phyloP scores from a whole-genome alignment of 768 basidiomycete genomes.

The Tylopilus plumbeoviolaceoides region DNA sequence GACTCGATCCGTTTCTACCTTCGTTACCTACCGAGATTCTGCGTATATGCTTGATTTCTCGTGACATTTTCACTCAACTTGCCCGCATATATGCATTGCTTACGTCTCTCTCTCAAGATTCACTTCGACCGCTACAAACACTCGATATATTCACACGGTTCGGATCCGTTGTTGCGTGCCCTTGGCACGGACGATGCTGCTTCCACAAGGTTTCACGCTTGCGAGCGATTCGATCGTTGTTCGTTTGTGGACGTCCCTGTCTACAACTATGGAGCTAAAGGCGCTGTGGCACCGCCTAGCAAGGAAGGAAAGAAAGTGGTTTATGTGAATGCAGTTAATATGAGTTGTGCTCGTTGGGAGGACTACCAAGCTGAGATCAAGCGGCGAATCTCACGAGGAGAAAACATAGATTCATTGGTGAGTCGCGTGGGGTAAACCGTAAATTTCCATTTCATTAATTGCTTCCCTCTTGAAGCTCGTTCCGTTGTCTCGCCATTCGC shows the following conservation, averaged over 20 bases:
- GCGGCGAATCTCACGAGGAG: slow-evolving; percentile 39
- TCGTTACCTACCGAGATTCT: background rate
- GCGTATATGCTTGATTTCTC: too few relatives aligned
- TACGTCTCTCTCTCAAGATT: slow-evolving; percentile 44
- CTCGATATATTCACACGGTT: slow-evolving; percentile 51
- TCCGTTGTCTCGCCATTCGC: slow-evolving; percentile 83
- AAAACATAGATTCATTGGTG: slow-evolving; percentile 62
- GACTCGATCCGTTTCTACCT: background rate
- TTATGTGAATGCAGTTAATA: slow-evolving; percentile 79
- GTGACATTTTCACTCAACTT: background rate
- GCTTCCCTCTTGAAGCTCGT: slow-evolving; percentile 49
- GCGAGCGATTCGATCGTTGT: slow-evolving; percentile 81
- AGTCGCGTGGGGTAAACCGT: slow-evolving; percentile 6
- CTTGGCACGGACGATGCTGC: slow-evolving; percentile 59
- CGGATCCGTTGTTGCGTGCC: slow-evolving; percentile 57
- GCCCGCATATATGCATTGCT: slow-evolving; percentile 10
- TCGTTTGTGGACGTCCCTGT: slow-evolving; percentile 46
- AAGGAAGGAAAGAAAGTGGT: slow-evolving; percentile 58
- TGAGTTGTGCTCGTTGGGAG: slow-evolving; percentile 58
- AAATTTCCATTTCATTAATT: background rate
- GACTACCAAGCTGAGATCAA: slow-evolving; percentile 42
- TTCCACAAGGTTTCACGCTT: slow-evolving; percentile 86
- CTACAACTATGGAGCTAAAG: slow-evolving; percentile 13
- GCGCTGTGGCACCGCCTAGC: slow-evolving; percentile 30
- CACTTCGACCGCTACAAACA: slow-evolving; percentile 91